Evolutionary conservation across 2,329 filamentous ascomycete genomes (phyloP).

Genomic region (Cyphellophora attinorum): DNA sequence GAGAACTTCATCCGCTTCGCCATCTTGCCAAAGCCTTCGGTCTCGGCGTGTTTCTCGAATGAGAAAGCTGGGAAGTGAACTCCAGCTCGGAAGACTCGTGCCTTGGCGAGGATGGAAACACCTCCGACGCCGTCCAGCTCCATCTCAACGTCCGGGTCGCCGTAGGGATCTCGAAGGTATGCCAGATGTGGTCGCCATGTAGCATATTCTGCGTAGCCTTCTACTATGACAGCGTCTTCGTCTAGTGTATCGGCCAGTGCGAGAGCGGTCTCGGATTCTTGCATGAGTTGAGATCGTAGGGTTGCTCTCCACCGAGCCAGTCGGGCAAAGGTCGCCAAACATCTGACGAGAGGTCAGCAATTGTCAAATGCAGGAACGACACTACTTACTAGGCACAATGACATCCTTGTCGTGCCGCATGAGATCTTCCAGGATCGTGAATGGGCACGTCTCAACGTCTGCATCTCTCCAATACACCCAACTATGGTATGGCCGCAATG

Average conservation of each 20-base stretch:
- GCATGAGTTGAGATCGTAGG: conserved; percentile 98
- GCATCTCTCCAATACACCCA: conserved; percentile 99
- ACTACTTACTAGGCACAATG: conserved; percentile 83
- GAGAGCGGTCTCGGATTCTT: conserved; percentile 94
- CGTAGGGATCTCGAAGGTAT: conserved; percentile 91
- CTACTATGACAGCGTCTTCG: conserved; percentile 96
- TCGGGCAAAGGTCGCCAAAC: conserved; percentile 98
- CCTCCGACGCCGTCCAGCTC: conserved; percentile 89
- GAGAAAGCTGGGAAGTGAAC: conserved; percentile 98
- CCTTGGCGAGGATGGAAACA: conserved; percentile 94
- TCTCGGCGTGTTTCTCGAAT: conserved; percentile 97
- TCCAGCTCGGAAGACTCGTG: conserved; percentile 84
- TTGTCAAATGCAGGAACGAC: conserved; percentile 1
- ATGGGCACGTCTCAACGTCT: conserved; percentile 93
- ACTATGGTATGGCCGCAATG: conserved; percentile 85
- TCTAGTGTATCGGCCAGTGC: conserved; percentile 89
- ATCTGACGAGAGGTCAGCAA: conserved; percentile 45
- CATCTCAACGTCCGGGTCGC: conserved; percentile 99
- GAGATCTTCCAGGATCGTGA: conserved; percentile 91
- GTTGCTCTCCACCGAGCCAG: conserved; percentile 96
- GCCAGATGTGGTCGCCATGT: conserved; percentile 96
- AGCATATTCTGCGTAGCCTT: conserved; percentile 96
- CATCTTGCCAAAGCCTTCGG: conserved; percentile 99
- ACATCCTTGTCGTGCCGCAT: conserved; percentile 99
- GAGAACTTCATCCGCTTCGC: conserved; percentile 92